Conservation (phyloP, 2,329 filamentous ascomycete species). For the Lachnellula hyalina region DNA sequence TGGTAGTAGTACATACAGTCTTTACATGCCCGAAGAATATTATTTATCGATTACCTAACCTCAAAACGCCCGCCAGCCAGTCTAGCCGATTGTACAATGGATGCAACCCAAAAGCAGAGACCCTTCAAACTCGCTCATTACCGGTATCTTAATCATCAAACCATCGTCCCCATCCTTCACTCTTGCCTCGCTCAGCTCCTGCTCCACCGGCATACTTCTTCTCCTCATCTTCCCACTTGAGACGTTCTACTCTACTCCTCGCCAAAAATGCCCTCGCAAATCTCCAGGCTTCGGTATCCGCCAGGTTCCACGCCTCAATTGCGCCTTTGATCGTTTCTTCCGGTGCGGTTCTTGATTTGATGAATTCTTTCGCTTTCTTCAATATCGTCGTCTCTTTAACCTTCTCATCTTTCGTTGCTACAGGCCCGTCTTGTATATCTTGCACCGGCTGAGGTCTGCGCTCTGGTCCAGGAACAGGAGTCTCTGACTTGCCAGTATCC, state of each 20-base stretch:
- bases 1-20: slow-evolving; percentile 7
- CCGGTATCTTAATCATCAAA: slow-evolving; percentile 21
- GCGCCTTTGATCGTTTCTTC: slow-evolving; percentile 47
- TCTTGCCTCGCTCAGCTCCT: slow-evolving; percentile 35
- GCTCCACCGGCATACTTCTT: slow-evolving; percentile 57
- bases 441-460: slow-evolving; percentile 46
- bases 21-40: slow-evolving; percentile 2
- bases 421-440: slow-evolving; percentile 43
- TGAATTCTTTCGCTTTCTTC: slow-evolving; percentile 46
- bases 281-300: slow-evolving; percentile 72
- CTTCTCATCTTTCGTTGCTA: slow-evolving; percentile 48
- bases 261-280: slow-evolving; percentile 66
- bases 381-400: slow-evolving; percentile 52
- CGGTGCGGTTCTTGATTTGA: slow-evolving; percentile 37
- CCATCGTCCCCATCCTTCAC: slow-evolving; percentile 28
- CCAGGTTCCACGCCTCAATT: slow-evolving; percentile 63
- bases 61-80: background rate
- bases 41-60: slow-evolving; percentile 4
- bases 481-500: slow-evolving; percentile 48
- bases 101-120: slow-evolving; percentile 2
- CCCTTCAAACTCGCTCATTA: background rate
- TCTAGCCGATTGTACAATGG: background rate
- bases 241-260: slow-evolving; percentile 55
- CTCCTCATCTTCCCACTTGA: slow-evolving; percentile 67
- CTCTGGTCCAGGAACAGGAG: slow-evolving; percentile 54